phyloP scores from a whole-genome alignment of 2,329 filamentous ascomycete species.

The Penicillium sp. region DNA sequence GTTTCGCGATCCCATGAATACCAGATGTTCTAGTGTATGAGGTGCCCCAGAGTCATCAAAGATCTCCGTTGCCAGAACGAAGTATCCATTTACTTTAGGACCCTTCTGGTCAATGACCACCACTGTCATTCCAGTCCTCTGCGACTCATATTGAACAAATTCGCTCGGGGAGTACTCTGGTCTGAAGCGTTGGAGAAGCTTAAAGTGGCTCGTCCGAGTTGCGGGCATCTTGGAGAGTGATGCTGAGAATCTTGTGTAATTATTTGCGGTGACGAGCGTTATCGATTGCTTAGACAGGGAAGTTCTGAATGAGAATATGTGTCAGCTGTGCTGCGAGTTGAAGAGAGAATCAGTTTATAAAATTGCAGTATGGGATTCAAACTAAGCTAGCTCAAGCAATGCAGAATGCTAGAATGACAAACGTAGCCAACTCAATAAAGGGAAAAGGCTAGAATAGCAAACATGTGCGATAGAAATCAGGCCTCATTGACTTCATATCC shows the following conservation, averaged over 20 bases:
- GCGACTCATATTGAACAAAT: conserved; percentile 95
- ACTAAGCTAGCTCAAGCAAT: conserved; percentile 12
- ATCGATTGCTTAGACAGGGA: conserved; percentile 27
- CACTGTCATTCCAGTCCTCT: conserved; percentile 91
- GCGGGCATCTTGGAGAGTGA: conserved; percentile 59
- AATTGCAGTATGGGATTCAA: conserved; percentile 1
- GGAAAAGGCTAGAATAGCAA: neutral
- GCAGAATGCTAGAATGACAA: neutral
- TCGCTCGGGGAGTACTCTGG: conserved; percentile 87
- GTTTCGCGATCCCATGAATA: conserved; percentile 90
- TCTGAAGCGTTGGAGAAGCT: conserved; percentile 81
- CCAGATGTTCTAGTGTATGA: conserved; percentile 80
- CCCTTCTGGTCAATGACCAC: conserved; percentile 90
- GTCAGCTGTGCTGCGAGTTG: neutral
- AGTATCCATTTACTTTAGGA: conserved; percentile 94
- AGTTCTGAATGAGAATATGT: conserved; percentile 24
- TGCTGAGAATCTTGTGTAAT: conserved; percentile 16
- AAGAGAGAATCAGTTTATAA: neutral
- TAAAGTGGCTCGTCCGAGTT: conserved; percentile 66
- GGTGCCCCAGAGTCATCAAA: conserved; percentile 95
- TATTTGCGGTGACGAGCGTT: conserved; percentile 19
- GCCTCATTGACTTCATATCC: conserved; percentile 3
- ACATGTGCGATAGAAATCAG: conserved; percentile 1
- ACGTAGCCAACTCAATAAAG: conserved; percentile 2
- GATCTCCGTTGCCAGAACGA: conserved; percentile 94